phyloP scores from a whole-genome alignment of 352 stramenopile genomes.

The Globisporangium nunn region DNA sequence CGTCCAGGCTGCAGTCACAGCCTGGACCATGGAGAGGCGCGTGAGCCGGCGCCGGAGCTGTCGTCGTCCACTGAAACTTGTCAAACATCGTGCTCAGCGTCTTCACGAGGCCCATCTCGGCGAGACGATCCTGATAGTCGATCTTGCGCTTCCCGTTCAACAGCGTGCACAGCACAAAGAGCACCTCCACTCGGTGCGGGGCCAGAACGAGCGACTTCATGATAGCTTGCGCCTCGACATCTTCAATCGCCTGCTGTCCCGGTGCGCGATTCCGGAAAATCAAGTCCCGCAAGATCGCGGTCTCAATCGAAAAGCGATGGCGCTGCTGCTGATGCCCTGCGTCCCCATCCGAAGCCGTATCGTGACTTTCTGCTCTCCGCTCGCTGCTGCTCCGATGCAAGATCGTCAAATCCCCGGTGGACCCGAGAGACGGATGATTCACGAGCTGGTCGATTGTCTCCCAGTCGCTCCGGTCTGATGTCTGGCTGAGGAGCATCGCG shows the following conservation, averaged over 20 bases:
- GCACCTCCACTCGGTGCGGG: slow-evolving; percentile 92
- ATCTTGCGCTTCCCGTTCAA: slow-evolving; percentile 93
- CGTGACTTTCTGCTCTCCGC: slow-evolving; percentile 10
- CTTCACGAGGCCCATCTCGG: slow-evolving; percentile 83
- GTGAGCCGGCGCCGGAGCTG: slow-evolving; percentile 33
- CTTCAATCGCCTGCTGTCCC: slow-evolving; percentile 47
- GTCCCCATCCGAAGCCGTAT: slow-evolving; percentile 1
- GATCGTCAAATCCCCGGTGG: slow-evolving; percentile 45
- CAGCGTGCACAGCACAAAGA: slow-evolving; percentile 95
- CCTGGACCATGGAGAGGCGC: slow-evolving; percentile 65
- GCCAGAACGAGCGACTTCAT: slow-evolving; percentile 91
- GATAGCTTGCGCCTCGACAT: slow-evolving; percentile 73
- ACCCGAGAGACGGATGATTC: slow-evolving; percentile 33
- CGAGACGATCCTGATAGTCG: slow-evolving; percentile 86
- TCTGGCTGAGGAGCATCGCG: slow-evolving; percentile 71
- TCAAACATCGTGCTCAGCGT: slow-evolving; percentile 93
- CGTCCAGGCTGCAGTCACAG: slow-evolving; percentile 94
- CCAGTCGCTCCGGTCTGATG: slow-evolving; percentile 68
- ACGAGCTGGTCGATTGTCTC: slow-evolving; percentile 61
- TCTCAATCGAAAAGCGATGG: slow-evolving; percentile 54
- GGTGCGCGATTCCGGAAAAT: slow-evolving; percentile 62
- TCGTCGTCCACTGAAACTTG: slow-evolving; percentile 84
- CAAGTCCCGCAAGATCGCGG: slow-evolving; percentile 57
- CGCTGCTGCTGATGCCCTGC: slow-evolving; percentile 20
- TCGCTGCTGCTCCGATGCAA: slow-evolving; percentile 21